Evolutionary conservation across 2,329 filamentous ascomycete genomes (phyloP).

Genomic region (Colletotrichum plurivorum): DNA sequence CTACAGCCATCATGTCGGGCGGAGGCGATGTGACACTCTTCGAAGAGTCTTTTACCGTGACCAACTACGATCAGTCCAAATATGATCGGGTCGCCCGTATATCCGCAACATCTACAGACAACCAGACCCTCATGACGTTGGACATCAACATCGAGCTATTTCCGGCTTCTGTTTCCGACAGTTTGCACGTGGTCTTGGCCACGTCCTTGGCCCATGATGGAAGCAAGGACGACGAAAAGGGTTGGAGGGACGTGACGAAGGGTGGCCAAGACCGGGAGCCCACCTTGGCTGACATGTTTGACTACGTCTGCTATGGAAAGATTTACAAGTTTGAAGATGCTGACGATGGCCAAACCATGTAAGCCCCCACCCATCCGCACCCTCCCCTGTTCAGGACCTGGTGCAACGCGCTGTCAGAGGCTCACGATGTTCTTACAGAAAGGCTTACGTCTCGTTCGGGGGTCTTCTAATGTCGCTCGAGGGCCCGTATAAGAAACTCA

Average conservation of each 20-base stretch:
- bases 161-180: slow-evolving; percentile 81
- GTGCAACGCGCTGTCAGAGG: neutral
- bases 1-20: slow-evolving; percentile 55
- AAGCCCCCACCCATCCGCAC: slow-evolving; percentile 51
- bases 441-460: slow-evolving; percentile 94
- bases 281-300: slow-evolving; percentile 82
- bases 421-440: slow-evolving; percentile 67
- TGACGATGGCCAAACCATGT: slow-evolving; percentile 87
- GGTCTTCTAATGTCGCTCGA: slow-evolving; percentile 91
- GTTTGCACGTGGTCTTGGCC: slow-evolving; percentile 84
- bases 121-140: slow-evolving; percentile 82
- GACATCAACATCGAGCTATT: slow-evolving; percentile 97
- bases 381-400: too few relatives aligned
- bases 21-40: slow-evolving; percentile 93
- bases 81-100: slow-evolving; percentile 97
- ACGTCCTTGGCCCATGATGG: slow-evolving; percentile 91
- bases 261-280: slow-evolving; percentile 63
- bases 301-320: slow-evolving; percentile 91
- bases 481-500: slow-evolving; percentile 96
- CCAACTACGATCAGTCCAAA: slow-evolving; percentile 83
- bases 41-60: slow-evolving; percentile 91
- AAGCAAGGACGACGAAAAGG: slow-evolving; percentile 79
- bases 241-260: slow-evolving; percentile 84
- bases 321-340: slow-evolving; percentile 90
- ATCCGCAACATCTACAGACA: slow-evolving; percentile 81